Conservation (phyloP, 176 grass and related monocot species). For the Pontederia paniculata region DNA sequence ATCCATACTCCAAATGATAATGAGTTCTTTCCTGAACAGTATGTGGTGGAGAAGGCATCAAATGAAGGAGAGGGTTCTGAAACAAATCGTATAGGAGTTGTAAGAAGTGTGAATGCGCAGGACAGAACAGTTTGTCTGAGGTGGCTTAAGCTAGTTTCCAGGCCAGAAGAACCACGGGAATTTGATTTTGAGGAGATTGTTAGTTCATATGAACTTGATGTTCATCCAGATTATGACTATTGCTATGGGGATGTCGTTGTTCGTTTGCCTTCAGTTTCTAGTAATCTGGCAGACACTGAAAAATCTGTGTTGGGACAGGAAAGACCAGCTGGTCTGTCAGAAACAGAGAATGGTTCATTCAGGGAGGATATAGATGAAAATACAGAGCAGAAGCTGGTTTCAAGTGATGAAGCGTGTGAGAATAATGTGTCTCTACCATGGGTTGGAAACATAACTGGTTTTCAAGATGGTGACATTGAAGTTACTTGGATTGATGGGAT, state of each 20-base stretch:
- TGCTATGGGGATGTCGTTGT: constrained; percentile 71
- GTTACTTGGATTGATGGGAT: constrained; percentile 64
- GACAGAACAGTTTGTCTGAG: constrained; percentile 55
- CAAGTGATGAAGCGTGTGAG: constrained; percentile 21
- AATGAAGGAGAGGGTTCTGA: constrained; percentile 58
- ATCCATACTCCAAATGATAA: constrained; percentile 77
- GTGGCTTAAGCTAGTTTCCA: constrained; percentile 54
- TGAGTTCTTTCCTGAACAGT: constrained; percentile 87
- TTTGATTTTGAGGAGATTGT: constrained; percentile 56
- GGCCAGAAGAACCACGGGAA: constrained; percentile 32
- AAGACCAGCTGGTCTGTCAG: constrained; percentile 14
- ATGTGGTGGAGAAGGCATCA: constrained; percentile 56
- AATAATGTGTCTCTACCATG: constrained; percentile 49
- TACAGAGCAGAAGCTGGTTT: constrained; percentile 22
- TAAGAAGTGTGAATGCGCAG: constrained; percentile 65
- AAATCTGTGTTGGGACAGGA: constrained; percentile 35
- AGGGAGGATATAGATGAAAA: constrained; percentile 10
- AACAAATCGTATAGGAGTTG: constrained; percentile 45
- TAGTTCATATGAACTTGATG: constrained; percentile 75
- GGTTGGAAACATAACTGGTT: constrained; percentile 65
- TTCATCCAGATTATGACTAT: constrained; percentile 87
- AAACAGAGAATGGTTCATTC: constrained; percentile 26
- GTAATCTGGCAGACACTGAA: constrained; percentile 25
- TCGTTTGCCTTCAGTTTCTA: constrained; percentile 43
- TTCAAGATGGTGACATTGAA: constrained; percentile 61